Conservation (phyloP, 2,329 filamentous ascomycete genomes). For the Aureobasidium mangrovei region DNA sequence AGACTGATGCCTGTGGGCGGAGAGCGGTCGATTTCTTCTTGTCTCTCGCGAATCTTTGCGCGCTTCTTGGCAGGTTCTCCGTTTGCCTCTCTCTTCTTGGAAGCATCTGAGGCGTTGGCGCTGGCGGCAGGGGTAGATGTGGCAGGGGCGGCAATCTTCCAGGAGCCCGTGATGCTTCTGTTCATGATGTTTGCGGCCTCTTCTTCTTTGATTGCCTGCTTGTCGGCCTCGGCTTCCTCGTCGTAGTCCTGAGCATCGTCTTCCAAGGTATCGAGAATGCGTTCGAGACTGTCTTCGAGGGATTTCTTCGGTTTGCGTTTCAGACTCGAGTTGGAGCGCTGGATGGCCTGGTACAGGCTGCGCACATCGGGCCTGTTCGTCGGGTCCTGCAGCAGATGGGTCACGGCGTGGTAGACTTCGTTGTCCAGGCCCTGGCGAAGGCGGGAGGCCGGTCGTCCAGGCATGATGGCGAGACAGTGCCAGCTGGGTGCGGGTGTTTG, state of each 20-base stretch:
- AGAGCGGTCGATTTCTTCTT: constrained; percentile 41
- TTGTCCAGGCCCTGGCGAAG: constrained; percentile 30
- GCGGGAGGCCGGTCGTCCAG: not conserved
- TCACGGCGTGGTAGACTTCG: constrained; percentile 65
- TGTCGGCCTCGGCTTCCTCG: constrained; percentile 43
- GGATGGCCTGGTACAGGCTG: constrained; percentile 68
- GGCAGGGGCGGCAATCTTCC: constrained; percentile 34
- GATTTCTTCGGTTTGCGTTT: constrained; percentile 72
- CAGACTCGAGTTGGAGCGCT: constrained; percentile 76
- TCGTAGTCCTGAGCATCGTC: constrained; percentile 51
- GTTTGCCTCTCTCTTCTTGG: constrained; percentile 49
- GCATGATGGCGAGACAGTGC: not conserved
- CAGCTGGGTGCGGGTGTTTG: not conserved
- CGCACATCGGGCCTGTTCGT: constrained; percentile 46
- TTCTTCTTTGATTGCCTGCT: constrained; percentile 24
- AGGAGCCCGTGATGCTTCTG: constrained; percentile 52
- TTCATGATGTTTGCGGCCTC: constrained; percentile 53
- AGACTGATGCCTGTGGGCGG: constrained; percentile 61
- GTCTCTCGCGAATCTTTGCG: constrained; percentile 38
- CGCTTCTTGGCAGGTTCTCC: constrained; percentile 60
- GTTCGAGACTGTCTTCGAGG: constrained; percentile 76
- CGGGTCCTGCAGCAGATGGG: constrained; percentile 63
- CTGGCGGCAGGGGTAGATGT: constrained; percentile 16
- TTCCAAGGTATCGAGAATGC: constrained; percentile 65
- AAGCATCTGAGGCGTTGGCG: constrained; percentile 25